Conservation (phyloP, 441 rosid genomes). For the Manihot esculenta region DNA sequence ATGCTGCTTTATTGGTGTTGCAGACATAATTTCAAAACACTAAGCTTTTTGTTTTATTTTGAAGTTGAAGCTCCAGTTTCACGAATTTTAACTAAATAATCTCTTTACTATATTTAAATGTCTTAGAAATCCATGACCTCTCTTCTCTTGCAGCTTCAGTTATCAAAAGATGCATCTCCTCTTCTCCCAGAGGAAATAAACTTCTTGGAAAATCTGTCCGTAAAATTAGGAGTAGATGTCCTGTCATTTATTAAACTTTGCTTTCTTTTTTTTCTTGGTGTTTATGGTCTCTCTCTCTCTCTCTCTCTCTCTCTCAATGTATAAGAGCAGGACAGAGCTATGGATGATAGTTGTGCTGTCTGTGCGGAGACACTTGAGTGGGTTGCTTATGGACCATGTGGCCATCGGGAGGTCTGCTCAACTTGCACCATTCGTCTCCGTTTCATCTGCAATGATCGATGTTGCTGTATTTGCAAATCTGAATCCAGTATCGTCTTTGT, state of each 20-base stretch:
- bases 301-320: background rate
- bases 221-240: background rate
- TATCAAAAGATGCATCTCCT: too few relatives aligned
- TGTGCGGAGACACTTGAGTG: slow-evolving; percentile 85
- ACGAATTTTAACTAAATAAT: too few relatives aligned
- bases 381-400: slow-evolving; percentile 87
- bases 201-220: too few relatives aligned
- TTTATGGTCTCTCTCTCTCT: background rate
- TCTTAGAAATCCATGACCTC: too few relatives aligned
- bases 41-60: background rate
- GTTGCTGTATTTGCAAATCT: slow-evolving; percentile 88
- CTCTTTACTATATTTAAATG: too few relatives aligned
- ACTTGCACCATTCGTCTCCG: slow-evolving; percentile 88
- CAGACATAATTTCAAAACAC: background rate
- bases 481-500: slow-evolving; percentile 57
- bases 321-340: slow-evolving; percentile 17
- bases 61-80: background rate
- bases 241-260: background rate
- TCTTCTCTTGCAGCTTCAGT: too few relatives aligned
- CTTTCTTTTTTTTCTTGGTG: background rate
- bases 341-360: slow-evolving; percentile 90
- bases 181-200: too few relatives aligned
- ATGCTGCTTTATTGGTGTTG: background rate
- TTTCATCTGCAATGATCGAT: slow-evolving; percentile 66
- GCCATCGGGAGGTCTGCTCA: slow-evolving; percentile 83